These are phyloP conservation scores for Fusarium austroafricanum DNA, from an alignment of 2,329 filamentous ascomycete genomes.

Conservation along the genomic window DNA sequence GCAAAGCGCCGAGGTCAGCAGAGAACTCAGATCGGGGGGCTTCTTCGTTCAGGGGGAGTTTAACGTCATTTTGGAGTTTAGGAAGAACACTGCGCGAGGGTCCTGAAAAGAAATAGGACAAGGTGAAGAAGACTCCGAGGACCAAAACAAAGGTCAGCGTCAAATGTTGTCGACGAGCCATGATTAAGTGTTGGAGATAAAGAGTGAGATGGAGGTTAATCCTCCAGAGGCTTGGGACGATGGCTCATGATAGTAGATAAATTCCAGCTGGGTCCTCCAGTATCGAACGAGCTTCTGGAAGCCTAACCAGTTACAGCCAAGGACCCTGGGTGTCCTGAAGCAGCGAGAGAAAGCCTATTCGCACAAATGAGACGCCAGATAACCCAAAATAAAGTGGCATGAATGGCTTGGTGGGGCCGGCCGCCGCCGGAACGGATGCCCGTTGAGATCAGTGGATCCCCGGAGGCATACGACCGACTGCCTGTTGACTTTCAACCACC, in stretches of 20 bases:
- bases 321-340: constrained; percentile 33
- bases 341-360: constrained; percentile 14
- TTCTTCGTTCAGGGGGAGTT: constrained; percentile 43
- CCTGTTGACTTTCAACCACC: not conserved
- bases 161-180: constrained; percentile 66
- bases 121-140: constrained; percentile 65
- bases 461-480: constrained; percentile 8
- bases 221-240: constrained; percentile 37
- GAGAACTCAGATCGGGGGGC: constrained; percentile 47
- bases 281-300: constrained; percentile 40
- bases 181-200: constrained; percentile 44
- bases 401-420: constrained; percentile 40
- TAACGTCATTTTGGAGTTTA: constrained; percentile 36
- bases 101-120: constrained; percentile 70
- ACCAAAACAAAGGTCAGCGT: constrained; percentile 65
- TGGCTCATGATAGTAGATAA: constrained; percentile 40
- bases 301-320: constrained; percentile 31
- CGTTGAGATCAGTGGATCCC: constrained; percentile 24
- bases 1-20: constrained; percentile 57
- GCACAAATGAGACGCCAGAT: constrained; percentile 12
- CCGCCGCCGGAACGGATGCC: constrained; percentile 31
- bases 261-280: constrained; percentile 19
- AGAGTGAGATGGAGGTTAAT: constrained; percentile 40
- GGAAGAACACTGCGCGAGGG: constrained; percentile 39
- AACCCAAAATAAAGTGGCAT: constrained; percentile 31